Base-by-base conservation (phyloP, 495 filamentous ascomycete species). In the Xanthoparmelia taractica region DNA sequence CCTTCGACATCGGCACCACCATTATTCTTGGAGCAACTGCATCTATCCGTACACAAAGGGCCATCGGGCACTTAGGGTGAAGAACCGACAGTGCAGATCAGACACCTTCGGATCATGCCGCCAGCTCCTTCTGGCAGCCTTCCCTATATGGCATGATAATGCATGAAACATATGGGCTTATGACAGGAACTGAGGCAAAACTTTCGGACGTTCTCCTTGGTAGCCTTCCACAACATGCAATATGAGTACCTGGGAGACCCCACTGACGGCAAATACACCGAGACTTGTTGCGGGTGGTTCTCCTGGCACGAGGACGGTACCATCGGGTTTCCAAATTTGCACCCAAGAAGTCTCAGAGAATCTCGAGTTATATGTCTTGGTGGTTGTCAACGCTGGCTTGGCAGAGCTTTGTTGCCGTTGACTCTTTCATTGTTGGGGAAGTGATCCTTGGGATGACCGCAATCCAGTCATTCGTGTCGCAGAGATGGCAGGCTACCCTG, bases 371-470 rank as follows among this genome's bases (percentile, higher is more conserved):
- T 36, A 29, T 31, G 23, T 29, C 43, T 41, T 12, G 23, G 7
- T 38, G n/a, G 33, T 71, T 87, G 23, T 82, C 73, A 27, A 78
- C 78, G 12, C 75, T 82, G 37, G 83, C 79, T 17, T 58, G 57
- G 57, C 57, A 59, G 45, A 59, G 38, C n/a, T 18, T 59, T 12
- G 25, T 59, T 15, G 57, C 37, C 15, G 23, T 59, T 45, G 27
- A 18, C 38, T 45, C 25, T 31, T 59, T 33, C 25, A 11, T 59
- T n/a, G 18, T 34, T 12, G 57, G 38, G 29, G 57, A 59, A 29
- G n/a, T 63, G 23, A 72, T 82, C 45, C 75, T 80, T 59, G 75
- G 77, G 6, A 68, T 80, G n/a, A 69, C 76, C 29, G 66, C 75
- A 34, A 66, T 80, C 25, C 65, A 70, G 3, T 62, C 63, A 11